Conservation (phyloP, 768 basidiomycete species). For the Galerina sulciceps region DNA sequence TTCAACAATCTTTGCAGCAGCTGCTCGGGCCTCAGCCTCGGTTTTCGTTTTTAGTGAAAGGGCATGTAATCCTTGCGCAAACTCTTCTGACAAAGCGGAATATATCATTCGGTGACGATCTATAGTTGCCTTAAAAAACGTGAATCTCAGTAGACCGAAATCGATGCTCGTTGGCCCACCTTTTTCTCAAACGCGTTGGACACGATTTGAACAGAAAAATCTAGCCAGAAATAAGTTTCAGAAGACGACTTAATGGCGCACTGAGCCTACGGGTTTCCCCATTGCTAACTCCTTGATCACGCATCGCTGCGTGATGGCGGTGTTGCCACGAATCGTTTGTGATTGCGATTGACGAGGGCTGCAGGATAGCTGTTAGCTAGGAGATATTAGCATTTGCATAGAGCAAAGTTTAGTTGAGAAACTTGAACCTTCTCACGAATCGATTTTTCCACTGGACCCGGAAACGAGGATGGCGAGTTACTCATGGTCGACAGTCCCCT, state of each 20-base stretch:
- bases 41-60: slow-evolving; percentile 79
- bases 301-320: slow-evolving; percentile 85
- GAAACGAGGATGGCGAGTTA: slow-evolving; percentile 5
- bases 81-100: slow-evolving; percentile 70
- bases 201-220: slow-evolving; percentile 77
- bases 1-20: slow-evolving; percentile 1
- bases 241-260: neutral
- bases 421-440: slow-evolving; percentile 20
- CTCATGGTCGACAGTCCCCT: slow-evolving; percentile 14
- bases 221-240: slow-evolving; percentile 28
- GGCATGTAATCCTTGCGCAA: slow-evolving; percentile 74
- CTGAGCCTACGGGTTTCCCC: slow-evolving; percentile 80
- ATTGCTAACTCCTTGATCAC: slow-evolving; percentile 63
- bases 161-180: slow-evolving; percentile 42
- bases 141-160: slow-evolving; percentile 8
- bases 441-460: slow-evolving; percentile 22
- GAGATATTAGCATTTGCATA: slow-evolving; percentile 21
- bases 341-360: slow-evolving; percentile 67
- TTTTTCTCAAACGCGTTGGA: slow-evolving; percentile 77
- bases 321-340: slow-evolving; percentile 87
- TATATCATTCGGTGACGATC: slow-evolving; percentile 85
- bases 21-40: slow-evolving; percentile 44
- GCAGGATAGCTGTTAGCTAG: slow-evolving; percentile 66
- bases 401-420: slow-evolving; percentile 11
- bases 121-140: slow-evolving; percentile 59